These are phyloP conservation scores for Erysimum pusillum DNA, from an alignment of 441 rosid species.

Conservation along the genomic window DNA sequence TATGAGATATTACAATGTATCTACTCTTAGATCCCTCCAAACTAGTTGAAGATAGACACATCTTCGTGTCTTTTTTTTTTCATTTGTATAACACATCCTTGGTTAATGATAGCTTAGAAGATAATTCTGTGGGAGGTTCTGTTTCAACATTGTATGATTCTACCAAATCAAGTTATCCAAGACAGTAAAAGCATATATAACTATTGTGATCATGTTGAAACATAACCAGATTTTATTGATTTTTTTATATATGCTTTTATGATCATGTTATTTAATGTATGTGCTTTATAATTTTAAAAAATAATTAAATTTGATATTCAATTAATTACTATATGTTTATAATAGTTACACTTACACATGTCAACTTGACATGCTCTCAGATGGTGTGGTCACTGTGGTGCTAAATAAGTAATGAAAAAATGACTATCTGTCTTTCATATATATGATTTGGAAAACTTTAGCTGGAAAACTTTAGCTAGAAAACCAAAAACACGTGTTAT, in stretches of 20 bases:
- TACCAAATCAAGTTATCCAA: too few species aligned
- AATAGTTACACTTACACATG: neutral
- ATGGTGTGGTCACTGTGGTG: neutral
- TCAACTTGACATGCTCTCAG: neutral
- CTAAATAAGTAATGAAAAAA: neutral
- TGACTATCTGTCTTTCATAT: neutral
- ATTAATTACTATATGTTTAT: neutral
- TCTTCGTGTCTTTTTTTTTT: neutral
- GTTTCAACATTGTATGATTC: too few species aligned
- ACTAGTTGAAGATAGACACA: neutral
- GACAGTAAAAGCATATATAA: too few species aligned
- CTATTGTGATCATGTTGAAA: too few species aligned
- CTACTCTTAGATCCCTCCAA: too few species aligned
- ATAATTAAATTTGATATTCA: neutral
- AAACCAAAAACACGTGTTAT: slow-evolving; percentile 33
- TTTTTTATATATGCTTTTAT: neutral
- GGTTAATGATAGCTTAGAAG: neutral
- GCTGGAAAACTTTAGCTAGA: too few species aligned
- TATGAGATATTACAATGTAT: neutral
- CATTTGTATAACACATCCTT: neutral
- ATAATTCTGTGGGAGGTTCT: neutral
- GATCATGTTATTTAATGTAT: neutral
- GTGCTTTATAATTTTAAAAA: neutral
- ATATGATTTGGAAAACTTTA: slow-evolving; percentile 14
- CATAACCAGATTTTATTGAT: neutral